Base-by-base conservation (phyloP, 164 flowering plant genomes). In the Akebia trifoliata region DNA sequence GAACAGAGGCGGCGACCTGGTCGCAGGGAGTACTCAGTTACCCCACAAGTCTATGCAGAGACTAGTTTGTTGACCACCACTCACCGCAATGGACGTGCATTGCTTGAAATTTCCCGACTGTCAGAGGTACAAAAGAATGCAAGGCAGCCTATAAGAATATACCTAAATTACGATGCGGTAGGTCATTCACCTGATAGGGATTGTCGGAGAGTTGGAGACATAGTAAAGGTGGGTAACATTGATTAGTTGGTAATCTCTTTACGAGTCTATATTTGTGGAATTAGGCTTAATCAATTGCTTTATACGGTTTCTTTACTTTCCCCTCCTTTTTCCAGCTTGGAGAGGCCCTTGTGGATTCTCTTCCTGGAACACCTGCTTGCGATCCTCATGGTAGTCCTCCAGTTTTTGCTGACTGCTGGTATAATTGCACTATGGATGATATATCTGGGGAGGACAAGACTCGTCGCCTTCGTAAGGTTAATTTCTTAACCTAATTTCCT, bases 111-210 rank as follows among this genome's bases (percentile, higher is more conserved):
- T 25, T 69, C 83, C 14, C 57, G 60, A 22, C 32, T 38, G 17
- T 12, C 49, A 6, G 70, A 60, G 53, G 59, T 26, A 30, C 74
- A 63, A 22, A 72, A 63, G 39, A 80, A 76, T 69, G 80, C 55
- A 20, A 83, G 77, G 65, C 76, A 74, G 61, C 95, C 97, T 31
- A 90, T 94, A 40, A 88, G 99, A 69, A 94, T 94, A 62, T 94
- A 76, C 74, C 66, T 94, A 39, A 94, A 94, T 70, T 94, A 90
- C 76, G 97, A 90, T 81, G 97, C 97, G 51, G 99, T 94, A 62
- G 97, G 99, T 25, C 99, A 85, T 61, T 90, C 99, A 6, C 74
- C 81, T 42, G 99, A 94, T 63, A 76, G 99, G 74, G 99, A 94
- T 69, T 94, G 99, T 62, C 79, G 74, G 48, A 76, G 66, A 52